These are phyloP conservation scores for Speleostelium caveatum DNA, from an alignment of 78 protist genomes.

Conservation along the genomic window DNA sequence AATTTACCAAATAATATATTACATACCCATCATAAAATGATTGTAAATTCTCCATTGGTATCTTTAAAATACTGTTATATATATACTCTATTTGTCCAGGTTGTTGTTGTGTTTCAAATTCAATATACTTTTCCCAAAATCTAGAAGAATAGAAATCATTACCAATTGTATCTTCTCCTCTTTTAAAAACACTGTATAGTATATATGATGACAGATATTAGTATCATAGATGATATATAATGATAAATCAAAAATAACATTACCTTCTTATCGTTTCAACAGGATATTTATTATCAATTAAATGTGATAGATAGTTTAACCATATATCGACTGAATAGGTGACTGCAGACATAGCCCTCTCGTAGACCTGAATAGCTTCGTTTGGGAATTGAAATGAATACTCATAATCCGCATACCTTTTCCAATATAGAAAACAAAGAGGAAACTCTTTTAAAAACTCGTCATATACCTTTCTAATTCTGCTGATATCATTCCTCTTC, in stretches of 20 bases:
- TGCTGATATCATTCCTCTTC: neutral
- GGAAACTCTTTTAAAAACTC: conserved; percentile 24
- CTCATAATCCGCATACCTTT: conserved; percentile 36
- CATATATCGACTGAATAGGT: conserved; percentile 18
- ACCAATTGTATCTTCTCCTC: conserved; percentile 12
- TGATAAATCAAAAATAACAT: neutral
- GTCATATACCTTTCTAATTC: conserved; percentile 6
- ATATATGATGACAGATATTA: neutral
- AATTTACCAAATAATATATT: no score
- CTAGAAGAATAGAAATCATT: conserved; percentile 9
- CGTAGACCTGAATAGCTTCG: neutral
- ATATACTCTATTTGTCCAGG: neutral
- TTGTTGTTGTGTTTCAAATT: conserved; percentile 12
- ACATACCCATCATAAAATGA: conserved; percentile 4
- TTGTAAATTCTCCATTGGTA: conserved; percentile 34
- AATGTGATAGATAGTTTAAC: conserved; percentile 12
- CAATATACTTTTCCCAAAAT: conserved; percentile 35
- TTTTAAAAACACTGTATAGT: conserved; percentile 3
- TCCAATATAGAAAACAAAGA: conserved; percentile 30
- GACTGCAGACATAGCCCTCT: neutral
- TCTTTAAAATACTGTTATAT: conserved; percentile 19
- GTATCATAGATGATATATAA: neutral
- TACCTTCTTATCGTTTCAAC: neutral
- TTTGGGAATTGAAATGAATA: neutral
- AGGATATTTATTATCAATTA: conserved; percentile 9